Percentiles rank a stretch among this genome's conserved stretches.
Evolutionary conservation across 805 yeast species (phyloP).

Genomic region (Candida easanensis): DNA sequence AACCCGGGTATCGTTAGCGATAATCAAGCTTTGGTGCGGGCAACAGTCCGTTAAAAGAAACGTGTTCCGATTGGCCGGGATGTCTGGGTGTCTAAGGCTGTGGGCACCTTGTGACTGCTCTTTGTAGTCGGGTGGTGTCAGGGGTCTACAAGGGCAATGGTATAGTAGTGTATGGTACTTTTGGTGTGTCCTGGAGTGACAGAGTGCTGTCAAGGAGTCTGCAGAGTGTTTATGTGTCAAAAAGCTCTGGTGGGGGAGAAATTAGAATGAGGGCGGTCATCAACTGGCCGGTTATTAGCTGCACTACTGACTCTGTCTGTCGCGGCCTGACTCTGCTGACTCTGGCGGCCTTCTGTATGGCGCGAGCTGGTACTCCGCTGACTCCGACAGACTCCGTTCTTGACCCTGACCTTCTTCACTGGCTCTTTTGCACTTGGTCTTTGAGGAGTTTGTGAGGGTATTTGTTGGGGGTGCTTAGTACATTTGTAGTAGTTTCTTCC

Average conservation of each 20-base stretch:
- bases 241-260: neutral
- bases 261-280: neutral
- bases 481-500: no score
- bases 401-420: no score
- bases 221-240: conserved; percentile 4
- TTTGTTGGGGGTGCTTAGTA: no score
- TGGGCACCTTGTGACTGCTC: conserved; percentile 9
- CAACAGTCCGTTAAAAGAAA: neutral
- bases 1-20: neutral
- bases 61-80: conserved; percentile 16
- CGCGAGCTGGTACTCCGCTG: no score
- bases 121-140: neutral
- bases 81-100: conserved; percentile 2
- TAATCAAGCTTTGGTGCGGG: neutral
- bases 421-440: no score
- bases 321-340: conserved; percentile 4
- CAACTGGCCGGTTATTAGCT: neutral
- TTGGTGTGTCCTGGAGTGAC: neutral
- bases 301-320: neutral
- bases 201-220: neutral
- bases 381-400: no score
- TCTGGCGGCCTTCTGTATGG: neutral
- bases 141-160: neutral
- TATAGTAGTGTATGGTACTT: neutral
- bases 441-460: no score